Evolutionary conservation across 345 rosid species (phyloP).

Genomic region (Turritis glabra): DNA sequence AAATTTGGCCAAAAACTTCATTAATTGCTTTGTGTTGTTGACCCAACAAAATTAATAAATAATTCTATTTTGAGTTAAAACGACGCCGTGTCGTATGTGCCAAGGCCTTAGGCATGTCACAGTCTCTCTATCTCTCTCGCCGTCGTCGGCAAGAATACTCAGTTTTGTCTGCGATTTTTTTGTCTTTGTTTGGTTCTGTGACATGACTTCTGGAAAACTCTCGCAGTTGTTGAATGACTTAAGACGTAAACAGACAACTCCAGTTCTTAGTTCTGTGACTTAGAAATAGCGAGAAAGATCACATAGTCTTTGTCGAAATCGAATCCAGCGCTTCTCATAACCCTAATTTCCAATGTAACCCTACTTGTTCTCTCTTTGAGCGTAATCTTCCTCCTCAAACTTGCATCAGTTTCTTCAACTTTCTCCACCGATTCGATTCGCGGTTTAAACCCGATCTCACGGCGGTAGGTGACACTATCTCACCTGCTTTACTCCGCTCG

Average conservation of each 20-base stretch:
- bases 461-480: slow-evolving; percentile 43
- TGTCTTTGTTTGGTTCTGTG: background rate
- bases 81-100: background rate
- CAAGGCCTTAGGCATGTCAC: background rate
- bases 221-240: background rate
- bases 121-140: background rate
- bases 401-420: slow-evolving; percentile 52
- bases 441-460: slow-evolving; percentile 43
- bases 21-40: background rate
- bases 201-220: background rate
- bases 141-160: slow-evolving; percentile 12
- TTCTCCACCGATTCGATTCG: slow-evolving; percentile 42
- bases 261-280: background rate
- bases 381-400: slow-evolving; percentile 47
- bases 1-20: background rate
- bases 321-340: slow-evolving; percentile 37
- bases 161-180: background rate
- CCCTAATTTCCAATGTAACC: slow-evolving; percentile 40
- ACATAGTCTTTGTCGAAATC: background rate
- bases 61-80: background rate
- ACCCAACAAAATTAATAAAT: background rate
- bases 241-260: slow-evolving; percentile 4
- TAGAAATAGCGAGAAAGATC: slow-evolving; percentile 4
- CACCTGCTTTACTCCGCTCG: slow-evolving; percentile 46
- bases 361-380: slow-evolving; percentile 50